Percentiles rank a stretch among this genome's conserved stretches.
Evolutionary conservation across 768 basidiomycete species (phyloP).

Genomic region (Mycena amicta): DNA sequence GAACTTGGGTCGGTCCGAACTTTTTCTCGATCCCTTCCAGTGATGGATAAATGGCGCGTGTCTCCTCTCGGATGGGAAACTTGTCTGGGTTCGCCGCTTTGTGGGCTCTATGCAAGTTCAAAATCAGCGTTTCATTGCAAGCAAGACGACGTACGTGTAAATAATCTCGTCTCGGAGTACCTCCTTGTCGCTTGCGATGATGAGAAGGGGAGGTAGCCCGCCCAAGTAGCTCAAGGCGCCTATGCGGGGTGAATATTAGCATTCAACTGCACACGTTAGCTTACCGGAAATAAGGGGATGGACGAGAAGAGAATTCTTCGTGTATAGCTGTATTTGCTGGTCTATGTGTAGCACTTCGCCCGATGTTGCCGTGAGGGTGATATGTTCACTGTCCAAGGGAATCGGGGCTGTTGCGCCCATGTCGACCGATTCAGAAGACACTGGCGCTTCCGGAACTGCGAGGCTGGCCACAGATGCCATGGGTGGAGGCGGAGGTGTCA

Average conservation of each 20-base stretch:
- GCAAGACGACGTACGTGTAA: conserved; percentile 60
- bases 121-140: background rate
- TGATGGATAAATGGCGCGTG: conserved; percentile 56
- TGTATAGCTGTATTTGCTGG: conserved; percentile 84
- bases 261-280: too few species aligned
- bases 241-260: too few species aligned
- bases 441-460: conserved; percentile 17
- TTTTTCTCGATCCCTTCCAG: conserved; percentile 56
- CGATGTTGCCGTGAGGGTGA: conserved; percentile 45
- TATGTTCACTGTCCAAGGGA: conserved; percentile 45
- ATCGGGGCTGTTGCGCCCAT: conserved; percentile 51
- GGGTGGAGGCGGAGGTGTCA: conserved; percentile 18
- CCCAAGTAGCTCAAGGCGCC: conserved; percentile 83
- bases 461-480: conserved; percentile 1
- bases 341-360: conserved; percentile 58
- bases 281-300: conserved; percentile 88
- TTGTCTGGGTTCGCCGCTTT: conserved; percentile 84
- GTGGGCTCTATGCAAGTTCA: conserved; percentile 63
- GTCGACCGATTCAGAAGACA: conserved; percentile 39
- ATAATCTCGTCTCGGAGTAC: conserved; percentile 91
- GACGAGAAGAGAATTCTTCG: conserved; percentile 71
- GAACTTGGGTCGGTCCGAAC: conserved; percentile 72
- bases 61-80: conserved; percentile 53
- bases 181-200: conserved; percentile 89
- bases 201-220: conserved; percentile 82